Evolutionary conservation across 805 yeast genomes (phyloP).

Genomic region (Starmerella roubikii): DNA sequence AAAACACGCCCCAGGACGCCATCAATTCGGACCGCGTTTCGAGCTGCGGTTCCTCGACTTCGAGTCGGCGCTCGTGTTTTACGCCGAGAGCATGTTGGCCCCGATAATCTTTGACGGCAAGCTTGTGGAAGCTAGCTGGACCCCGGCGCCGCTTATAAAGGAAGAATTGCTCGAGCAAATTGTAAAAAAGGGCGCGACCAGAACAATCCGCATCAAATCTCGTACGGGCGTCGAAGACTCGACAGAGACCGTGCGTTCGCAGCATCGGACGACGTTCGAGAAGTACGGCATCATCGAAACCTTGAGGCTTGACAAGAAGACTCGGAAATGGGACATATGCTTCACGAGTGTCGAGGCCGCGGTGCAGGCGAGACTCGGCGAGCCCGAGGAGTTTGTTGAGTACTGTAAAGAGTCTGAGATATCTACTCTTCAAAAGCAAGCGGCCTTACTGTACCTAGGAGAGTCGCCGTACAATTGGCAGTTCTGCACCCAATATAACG

Average conservation of each 20-base stretch:
- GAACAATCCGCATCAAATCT: conserved; percentile 69
- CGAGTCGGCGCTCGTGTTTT: conserved; percentile 77
- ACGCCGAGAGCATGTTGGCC: conserved; percentile 81
- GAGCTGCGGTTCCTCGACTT: conserved; percentile 69
- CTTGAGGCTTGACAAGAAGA: conserved; percentile 41
- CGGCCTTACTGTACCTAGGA: conserved; percentile 90
- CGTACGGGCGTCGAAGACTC: conserved; percentile 47
- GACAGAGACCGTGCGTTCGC: conserved; percentile 37
- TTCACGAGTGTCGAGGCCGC: conserved; percentile 31
- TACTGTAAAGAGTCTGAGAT: no score
- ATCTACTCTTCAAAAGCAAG: conserved; percentile 73
- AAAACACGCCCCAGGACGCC: neutral
- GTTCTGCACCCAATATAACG: conserved; percentile 47
- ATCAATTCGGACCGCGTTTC: neutral
- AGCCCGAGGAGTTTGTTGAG: conserved; percentile 36
- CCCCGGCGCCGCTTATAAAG: conserved; percentile 59
- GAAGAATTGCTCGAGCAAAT: conserved; percentile 67
- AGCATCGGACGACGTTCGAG: conserved; percentile 37
- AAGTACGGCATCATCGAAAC: conserved; percentile 77
- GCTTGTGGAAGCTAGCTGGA: conserved; percentile 88
- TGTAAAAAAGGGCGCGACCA: conserved; percentile 63
- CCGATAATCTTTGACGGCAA: conserved; percentile 66
- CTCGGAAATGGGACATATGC: neutral
- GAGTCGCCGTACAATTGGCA: conserved; percentile 53
- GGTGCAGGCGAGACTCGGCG: conserved; percentile 70